Evolutionary conservation across 2,329 filamentous ascomycete species (phyloP).

Genomic region (Byssothecium circinans): DNA sequence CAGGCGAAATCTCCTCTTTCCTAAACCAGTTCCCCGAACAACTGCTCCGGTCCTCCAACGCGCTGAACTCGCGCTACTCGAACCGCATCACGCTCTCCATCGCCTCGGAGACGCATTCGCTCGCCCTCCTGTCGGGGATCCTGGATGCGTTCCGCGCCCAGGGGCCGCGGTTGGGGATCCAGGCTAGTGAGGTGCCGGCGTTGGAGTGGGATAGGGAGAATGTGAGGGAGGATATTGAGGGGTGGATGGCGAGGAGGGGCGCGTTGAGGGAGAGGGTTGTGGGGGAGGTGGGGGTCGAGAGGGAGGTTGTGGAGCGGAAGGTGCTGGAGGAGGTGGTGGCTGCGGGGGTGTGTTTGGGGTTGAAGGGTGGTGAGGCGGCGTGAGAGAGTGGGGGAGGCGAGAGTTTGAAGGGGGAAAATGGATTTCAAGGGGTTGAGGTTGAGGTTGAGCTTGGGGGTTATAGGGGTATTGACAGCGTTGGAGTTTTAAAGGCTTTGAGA

Average conservation of each 20-base stretch:
- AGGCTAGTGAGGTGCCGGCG: constrained; percentile 65
- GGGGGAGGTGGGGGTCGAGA: constrained; percentile 63
- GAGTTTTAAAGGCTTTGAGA: too few species aligned
- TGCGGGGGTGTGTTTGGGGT: constrained; percentile 42
- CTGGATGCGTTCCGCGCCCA: constrained; percentile 65
- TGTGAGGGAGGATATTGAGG: constrained; percentile 81
- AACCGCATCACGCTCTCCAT: constrained; percentile 70
- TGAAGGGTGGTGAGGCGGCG: constrained; percentile 13
- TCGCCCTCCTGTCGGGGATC: constrained; percentile 74
- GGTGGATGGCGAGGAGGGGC: constrained; percentile 71
- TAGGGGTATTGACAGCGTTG: too few species aligned
- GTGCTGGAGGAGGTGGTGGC: constrained; percentile 55
- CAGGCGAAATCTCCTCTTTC: constrained; percentile 81
- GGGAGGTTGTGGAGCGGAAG: constrained; percentile 76
- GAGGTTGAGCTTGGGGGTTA: too few species aligned
- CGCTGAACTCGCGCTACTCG: constrained; percentile 63
- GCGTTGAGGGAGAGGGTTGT: constrained; percentile 72
- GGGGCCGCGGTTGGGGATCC: constrained; percentile 49
- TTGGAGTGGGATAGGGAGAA: constrained; percentile 73
- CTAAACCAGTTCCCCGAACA: constrained; percentile 87
- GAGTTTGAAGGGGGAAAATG: too few species aligned
- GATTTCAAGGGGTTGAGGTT: too few species aligned
- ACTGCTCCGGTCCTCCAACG: constrained; percentile 69
- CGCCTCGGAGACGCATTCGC: constrained; percentile 75
- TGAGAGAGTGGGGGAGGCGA: too few species aligned